A percentile compares a stretch with the other conserved stretches of the same genome.
Conservation (phyloP, 257 asterid genomes). For the Petunia axillaris region DNA sequence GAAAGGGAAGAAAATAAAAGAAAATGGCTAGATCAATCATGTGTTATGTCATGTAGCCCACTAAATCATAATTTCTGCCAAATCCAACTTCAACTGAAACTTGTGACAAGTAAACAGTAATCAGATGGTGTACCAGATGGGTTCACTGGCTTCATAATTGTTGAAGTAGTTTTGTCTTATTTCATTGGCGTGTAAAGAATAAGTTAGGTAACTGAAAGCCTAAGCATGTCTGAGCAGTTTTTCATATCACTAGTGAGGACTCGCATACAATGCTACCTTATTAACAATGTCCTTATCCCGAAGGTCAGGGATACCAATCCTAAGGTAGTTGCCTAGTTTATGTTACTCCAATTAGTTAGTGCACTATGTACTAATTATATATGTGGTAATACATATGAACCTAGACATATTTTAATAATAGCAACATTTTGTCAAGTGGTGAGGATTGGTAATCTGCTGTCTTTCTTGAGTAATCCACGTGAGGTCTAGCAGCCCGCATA, state of each 20-base stretch:
- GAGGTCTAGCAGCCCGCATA: neutral
- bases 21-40: conserved; percentile 1
- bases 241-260: conserved; percentile 6
- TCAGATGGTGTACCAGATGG: neutral
- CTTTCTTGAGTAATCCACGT: neutral
- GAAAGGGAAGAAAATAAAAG: neutral
- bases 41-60: neutral
- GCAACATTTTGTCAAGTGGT: conserved; percentile 12
- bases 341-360: neutral
- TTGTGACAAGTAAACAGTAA: neutral
- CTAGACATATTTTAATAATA: neutral
- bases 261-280: neutral
- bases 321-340: neutral
- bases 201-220: conserved; percentile 11
- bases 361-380: neutral
- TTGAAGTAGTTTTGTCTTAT: conserved; percentile 4
- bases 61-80: conserved; percentile 11
- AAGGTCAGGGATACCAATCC: neutral
- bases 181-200: neutral
- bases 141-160: neutral
- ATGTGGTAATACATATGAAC: conserved; percentile 2
- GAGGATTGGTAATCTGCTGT: conserved; percentile 1
- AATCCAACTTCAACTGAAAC: conserved; percentile 4
- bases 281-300: neutral
- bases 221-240: neutral